phyloP scores from a whole-genome alignment of 768 basidiomycete genomes.

The Leccinum disarticulatum region DNA sequence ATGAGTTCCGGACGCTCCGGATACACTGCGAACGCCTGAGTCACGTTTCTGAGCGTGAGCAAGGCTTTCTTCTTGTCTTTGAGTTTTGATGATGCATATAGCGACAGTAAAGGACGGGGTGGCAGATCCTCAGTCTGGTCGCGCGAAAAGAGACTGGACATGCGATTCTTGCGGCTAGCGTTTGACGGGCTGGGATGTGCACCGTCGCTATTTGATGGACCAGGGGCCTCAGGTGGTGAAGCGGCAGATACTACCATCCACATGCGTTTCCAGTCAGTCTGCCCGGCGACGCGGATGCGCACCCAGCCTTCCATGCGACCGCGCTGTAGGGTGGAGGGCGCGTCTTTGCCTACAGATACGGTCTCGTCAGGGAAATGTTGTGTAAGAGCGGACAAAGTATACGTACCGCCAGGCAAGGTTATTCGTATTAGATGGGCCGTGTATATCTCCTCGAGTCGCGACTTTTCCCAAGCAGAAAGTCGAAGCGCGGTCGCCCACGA shows the following conservation, averaged over 20 bases:
- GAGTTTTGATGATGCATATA: constrained; percentile 63
- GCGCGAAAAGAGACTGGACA: constrained; percentile 64
- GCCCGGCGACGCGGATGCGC: constrained; percentile 88
- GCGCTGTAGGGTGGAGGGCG: constrained; percentile 61
- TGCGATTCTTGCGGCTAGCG: constrained; percentile 46
- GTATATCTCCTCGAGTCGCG: constrained; percentile 94
- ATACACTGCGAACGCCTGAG: constrained; percentile 92
- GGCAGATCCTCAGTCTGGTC: constrained; percentile 38
- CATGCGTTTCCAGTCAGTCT: constrained; percentile 92
- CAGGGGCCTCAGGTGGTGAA: constrained; percentile 26
- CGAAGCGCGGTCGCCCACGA: constrained; percentile 94
- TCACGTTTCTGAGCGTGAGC: constrained; percentile 65
- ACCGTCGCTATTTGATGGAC: constrained; percentile 28
- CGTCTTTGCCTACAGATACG: constrained; percentile 40
- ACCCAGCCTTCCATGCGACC: constrained; percentile 92
- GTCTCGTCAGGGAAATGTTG: constrained; percentile 12
- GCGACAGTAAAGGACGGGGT: constrained; percentile 46
- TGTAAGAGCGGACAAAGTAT: constrained; percentile 27
- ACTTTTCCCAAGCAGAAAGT: constrained; percentile 92
- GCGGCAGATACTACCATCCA: constrained; percentile 76
- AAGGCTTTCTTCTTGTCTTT: constrained; percentile 75
- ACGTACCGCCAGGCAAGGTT: constrained; percentile 52
- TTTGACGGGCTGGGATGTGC: constrained; percentile 26
- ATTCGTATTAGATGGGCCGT: constrained; percentile 91
- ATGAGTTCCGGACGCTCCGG: constrained; percentile 95